A percentile compares a stretch with the other conserved stretches of the same genome.
Conservation (phyloP, 2,329 filamentous ascomycete species). For the Piedraia hortae region DNA sequence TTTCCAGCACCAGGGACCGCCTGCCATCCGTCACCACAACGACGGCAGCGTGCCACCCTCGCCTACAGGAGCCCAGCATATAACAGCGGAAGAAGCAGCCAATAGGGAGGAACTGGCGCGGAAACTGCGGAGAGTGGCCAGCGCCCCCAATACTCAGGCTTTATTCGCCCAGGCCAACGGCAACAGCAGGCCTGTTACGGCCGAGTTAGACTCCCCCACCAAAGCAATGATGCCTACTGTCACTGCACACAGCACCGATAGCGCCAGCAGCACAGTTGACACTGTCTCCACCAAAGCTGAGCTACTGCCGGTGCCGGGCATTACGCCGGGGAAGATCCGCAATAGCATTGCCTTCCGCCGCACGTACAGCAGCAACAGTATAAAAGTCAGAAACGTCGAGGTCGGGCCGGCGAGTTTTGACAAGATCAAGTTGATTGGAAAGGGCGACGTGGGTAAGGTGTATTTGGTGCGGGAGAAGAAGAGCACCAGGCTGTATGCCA, state of each 20-base stretch:
- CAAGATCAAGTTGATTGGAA: conserved; percentile 98
- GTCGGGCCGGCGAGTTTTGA: conserved; percentile 89
- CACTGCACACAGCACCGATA: conserved; percentile 20
- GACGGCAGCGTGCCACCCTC: conserved; percentile 79
- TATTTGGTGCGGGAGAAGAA: conserved; percentile 97
- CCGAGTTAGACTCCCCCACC: conserved; percentile 64
- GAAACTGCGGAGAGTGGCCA: conserved; percentile 79
- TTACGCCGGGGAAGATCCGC: conserved; percentile 38
- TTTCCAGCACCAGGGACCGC: conserved; percentile 86
- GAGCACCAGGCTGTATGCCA: conserved; percentile 78
- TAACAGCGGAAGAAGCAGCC: conserved; percentile 41
- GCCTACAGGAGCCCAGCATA: conserved; percentile 33
- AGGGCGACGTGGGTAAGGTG: conserved; percentile 95
- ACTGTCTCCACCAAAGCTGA: conserved; percentile 13
- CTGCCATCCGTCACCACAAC: conserved; percentile 79
- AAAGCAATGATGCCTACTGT: conserved; percentile 12
- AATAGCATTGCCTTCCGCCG: conserved; percentile 53
- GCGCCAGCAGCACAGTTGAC: conserved; percentile 27
- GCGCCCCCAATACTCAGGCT: conserved; percentile 87
- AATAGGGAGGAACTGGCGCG: conserved; percentile 85
- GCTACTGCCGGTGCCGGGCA: conserved; percentile 21
- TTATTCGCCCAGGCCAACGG: conserved; percentile 34
- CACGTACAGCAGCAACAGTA: conserved; percentile 97
- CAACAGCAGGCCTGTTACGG: conserved; percentile 46
- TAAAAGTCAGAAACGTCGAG: conserved; percentile 93